Evolutionary conservation across 2,329 filamentous ascomycete genomes (phyloP).

Genomic region (Fusarium pseudocircinatum): DNA sequence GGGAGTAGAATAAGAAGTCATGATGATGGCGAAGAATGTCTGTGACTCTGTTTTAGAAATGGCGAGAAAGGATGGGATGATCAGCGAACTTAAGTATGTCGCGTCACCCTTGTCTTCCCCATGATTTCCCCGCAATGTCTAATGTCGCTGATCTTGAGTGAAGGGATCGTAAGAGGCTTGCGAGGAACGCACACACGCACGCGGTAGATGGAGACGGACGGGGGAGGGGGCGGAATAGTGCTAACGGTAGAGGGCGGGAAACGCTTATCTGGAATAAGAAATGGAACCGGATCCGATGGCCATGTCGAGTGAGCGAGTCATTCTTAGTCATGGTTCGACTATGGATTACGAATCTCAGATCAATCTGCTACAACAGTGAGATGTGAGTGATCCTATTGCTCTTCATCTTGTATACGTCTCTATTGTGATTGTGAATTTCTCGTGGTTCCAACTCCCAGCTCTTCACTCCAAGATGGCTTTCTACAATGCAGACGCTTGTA

Average conservation of each 20-base stretch:
- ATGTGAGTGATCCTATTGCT: not conserved
- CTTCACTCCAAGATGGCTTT: not conserved
- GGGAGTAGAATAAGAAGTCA: slow-evolving; percentile 27
- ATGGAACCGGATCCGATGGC: slow-evolving; percentile 32
- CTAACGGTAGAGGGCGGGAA: not conserved
- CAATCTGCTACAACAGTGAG: not conserved
- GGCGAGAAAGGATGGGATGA: slow-evolving; percentile 14
- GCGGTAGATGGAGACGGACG: slow-evolving; percentile 18
- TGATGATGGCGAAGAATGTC: slow-evolving; percentile 12
- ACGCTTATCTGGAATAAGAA: slow-evolving; percentile 29
- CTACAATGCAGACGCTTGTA: not conserved
- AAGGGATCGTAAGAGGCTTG: slow-evolving; percentile 34
- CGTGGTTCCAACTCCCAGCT: not conserved
- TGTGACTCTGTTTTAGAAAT: not conserved
- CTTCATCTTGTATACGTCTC: fast-evolving
- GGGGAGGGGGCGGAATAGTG: slow-evolving; percentile 11
- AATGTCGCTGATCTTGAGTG: slow-evolving; percentile 1
- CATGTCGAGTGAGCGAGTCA: not conserved
- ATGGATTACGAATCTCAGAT: not conserved
- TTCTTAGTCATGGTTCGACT: not conserved
- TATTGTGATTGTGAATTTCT: fast-evolving
- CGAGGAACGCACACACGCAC: not conserved
- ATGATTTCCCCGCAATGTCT: slow-evolving; percentile 28
- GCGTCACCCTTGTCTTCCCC: slow-evolving; percentile 20
- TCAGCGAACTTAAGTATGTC: slow-evolving; percentile 31